Conservation (phyloP, 257 asterid species). For the Solanum bulbocastanum region DNA sequence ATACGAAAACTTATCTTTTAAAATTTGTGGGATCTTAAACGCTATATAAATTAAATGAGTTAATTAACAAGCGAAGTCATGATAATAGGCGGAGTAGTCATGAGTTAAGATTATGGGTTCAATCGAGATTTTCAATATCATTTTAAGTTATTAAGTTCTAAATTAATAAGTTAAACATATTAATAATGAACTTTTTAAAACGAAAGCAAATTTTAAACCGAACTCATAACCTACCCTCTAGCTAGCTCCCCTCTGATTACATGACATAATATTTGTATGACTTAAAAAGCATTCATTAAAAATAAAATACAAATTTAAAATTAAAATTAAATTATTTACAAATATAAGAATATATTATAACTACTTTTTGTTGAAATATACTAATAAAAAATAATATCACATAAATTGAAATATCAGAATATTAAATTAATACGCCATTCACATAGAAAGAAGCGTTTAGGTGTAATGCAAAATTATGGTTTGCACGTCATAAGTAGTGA, state of each 20-base stretch:
- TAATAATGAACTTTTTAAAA: background rate
- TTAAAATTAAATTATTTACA: background rate
- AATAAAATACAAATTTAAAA: background rate
- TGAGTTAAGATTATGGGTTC: background rate
- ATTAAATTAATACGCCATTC: background rate
- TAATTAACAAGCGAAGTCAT: background rate
- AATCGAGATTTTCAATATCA: background rate
- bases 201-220: background rate
- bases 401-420: background rate
- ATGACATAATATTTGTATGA: background rate
- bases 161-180: background rate
- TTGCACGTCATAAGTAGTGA: conserved; percentile 23
- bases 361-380: background rate
- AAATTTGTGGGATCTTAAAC: background rate
- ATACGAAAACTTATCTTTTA: background rate
- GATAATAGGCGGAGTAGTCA: background rate
- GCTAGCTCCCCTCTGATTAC: background rate
- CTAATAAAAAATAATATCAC: background rate
- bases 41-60: background rate
- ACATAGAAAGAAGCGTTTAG: background rate
- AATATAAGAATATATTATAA: background rate
- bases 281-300: background rate
- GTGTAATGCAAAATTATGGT: conserved; percentile 5
- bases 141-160: background rate
- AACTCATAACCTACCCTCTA: background rate